Base-by-base conservation (phyloP, 768 basidiomycete species). In the Coprinopsis sp. region DNA sequence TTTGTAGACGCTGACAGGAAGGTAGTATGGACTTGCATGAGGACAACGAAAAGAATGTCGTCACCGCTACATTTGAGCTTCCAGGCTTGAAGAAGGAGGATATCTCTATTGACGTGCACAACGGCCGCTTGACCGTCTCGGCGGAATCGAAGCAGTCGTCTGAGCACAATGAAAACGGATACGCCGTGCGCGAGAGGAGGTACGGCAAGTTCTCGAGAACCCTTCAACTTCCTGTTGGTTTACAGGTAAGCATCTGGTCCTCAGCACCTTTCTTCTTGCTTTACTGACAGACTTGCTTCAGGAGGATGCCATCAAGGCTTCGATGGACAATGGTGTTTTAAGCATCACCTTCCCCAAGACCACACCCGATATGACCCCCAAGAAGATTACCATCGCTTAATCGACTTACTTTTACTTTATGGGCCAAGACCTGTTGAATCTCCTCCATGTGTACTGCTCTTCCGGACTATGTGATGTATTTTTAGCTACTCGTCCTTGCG, bases 11-110 rank as follows among this genome's bases (percentile, higher is more conserved):
- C 18, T 18, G 33, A 18, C 13, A 21, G 25, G 3, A 27, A 10
- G 14, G n/a, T 21, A 67, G 79, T 51, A 72, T 80, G 65, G 70
- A 81, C 51, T 44, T 81, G 2, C 64, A 72, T 42, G 75, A 78
- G 54, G 64, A 71, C 41, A 51, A 64, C 13, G 64, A 68, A 1
- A 54, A 56, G 19, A 74, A 75, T 54, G 55, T 58, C 28, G 70
- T 79, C 37, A 74, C 71, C 1, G 78, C 77, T 33, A 58, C 66
- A 10, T 76, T 81, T 51, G 79, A 80, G 51, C 59, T 80, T 4
- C 77, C 79, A 1, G 77, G 77, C n/a, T 10, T 81, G 29, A 65
- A 62, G 49, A 68, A 71, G 18, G 70, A 76, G 30, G 61, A 78
- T 49, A 63, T 79, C 21, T 58, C 59, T 33, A 70, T 81, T 49